Evolutionary conservation across 192 early-diverging fungal species (phyloP).

Genomic region (Rhizoclosmatium globosum): DNA sequence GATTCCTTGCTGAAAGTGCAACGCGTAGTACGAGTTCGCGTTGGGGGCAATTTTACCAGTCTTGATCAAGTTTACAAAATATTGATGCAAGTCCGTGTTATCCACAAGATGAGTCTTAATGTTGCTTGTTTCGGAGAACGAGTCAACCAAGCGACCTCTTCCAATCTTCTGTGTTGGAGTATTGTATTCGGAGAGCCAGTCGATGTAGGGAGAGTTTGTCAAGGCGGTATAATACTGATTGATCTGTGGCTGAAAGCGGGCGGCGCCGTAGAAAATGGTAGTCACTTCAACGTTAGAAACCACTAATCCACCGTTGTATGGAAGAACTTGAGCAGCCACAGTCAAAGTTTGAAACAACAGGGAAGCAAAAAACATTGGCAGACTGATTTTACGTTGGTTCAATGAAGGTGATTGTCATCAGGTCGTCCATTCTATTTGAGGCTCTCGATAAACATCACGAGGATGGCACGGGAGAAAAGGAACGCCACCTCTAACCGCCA

Average conservation of each 20-base stretch:
- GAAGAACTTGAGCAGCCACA: background rate
- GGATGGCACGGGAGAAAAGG: no score
- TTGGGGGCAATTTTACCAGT: slow-evolving; percentile 33
- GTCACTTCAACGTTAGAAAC: slow-evolving; percentile 29
- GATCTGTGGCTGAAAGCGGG: background rate
- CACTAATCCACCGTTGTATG: slow-evolving; percentile 15
- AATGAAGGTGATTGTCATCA: no score
- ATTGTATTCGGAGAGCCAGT: slow-evolving; percentile 32
- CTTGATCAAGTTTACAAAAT: slow-evolving; percentile 23
- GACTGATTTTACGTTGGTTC: no score
- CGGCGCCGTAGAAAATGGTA: slow-evolving; percentile 33
- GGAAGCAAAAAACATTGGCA: no score
- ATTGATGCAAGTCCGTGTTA: slow-evolving; percentile 5
- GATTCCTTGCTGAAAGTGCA: slow-evolving; percentile 36
- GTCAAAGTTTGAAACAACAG: no score
- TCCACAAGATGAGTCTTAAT: slow-evolving; percentile 5
- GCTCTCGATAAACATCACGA: no score
- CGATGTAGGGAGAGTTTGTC: slow-evolving; percentile 15
- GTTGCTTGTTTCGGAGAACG: slow-evolving; percentile 19
- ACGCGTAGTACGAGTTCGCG: slow-evolving; percentile 41
- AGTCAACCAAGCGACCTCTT: slow-evolving; percentile 11
- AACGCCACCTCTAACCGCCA: no score
- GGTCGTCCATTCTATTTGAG: no score
- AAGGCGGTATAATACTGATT: slow-evolving; percentile 24
- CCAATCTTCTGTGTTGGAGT: slow-evolving; percentile 36